phyloP scores from a whole-genome alignment of 352 stramenopile genomes.

The Pythium brachiatum region DNA sequence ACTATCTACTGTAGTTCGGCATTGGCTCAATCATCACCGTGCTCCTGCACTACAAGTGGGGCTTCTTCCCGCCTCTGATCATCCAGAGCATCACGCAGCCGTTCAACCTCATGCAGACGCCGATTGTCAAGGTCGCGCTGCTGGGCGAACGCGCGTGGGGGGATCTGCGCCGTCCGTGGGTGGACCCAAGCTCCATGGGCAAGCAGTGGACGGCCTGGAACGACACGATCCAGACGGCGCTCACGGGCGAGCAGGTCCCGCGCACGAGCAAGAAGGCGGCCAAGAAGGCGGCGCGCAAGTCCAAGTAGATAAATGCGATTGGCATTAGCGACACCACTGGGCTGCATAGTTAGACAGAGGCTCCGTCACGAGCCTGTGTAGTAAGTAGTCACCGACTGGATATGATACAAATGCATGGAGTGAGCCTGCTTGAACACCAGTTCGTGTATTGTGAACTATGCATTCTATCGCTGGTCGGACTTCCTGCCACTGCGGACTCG shows the following conservation, averaged over 20 bases:
- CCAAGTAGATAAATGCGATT: constrained; percentile 34
- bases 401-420: background rate
- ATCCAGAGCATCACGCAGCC: constrained; percentile 81
- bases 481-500: too few relatives aligned
- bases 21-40: constrained; percentile 62
- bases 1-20: constrained; percentile 47
- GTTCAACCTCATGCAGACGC: constrained; percentile 64
- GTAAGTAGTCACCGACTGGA: background rate
- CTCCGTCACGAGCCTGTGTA: background rate
- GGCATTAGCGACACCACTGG: background rate
- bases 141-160: constrained; percentile 67
- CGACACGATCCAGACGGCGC: constrained; percentile 69
- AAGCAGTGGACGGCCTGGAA: constrained; percentile 75
- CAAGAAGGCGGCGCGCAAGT: constrained; percentile 65
- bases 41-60: constrained; percentile 77
- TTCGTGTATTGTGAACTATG: background rate
- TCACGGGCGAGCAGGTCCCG: constrained; percentile 47
- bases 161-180: constrained; percentile 72
- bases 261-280: constrained; percentile 65
- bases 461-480: background rate
- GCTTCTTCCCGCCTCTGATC: constrained; percentile 78
- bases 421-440: background rate
- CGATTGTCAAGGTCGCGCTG: constrained; percentile 65
- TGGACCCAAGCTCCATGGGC: constrained; percentile 59
- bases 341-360: constrained; percentile 1